These are phyloP conservation scores for Nakazawaea ernobii DNA, from an alignment of 805 yeast species.

Conservation along the genomic window DNA sequence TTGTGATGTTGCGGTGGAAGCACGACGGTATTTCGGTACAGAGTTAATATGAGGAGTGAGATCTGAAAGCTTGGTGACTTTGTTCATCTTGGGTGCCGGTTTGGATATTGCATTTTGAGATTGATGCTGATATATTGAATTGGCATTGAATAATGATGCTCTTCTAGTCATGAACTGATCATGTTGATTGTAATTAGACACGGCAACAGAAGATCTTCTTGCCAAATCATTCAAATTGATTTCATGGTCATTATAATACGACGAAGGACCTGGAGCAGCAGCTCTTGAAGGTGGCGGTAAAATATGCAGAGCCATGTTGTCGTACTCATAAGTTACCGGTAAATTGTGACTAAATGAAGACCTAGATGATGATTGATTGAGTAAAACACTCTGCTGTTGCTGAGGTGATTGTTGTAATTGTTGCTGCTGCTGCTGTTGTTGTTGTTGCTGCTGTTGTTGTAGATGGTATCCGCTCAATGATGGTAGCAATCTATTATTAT, in stretches of 20 bases:
- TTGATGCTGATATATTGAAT: slow-evolving; percentile 11
- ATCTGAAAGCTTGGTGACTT: slow-evolving; percentile 39
- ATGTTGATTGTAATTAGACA: slow-evolving; percentile 1
- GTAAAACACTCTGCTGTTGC: not conserved
- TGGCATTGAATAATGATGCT: slow-evolving; percentile 9
- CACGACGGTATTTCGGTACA: slow-evolving; percentile 67
- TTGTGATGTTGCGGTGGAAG: slow-evolving; percentile 55
- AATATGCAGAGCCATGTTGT: slow-evolving; percentile 11
- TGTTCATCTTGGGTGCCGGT: slow-evolving; percentile 43
- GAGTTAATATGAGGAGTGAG: slow-evolving; percentile 53
- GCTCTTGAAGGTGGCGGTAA: slow-evolving; percentile 26
- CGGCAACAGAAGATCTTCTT: slow-evolving; percentile 11
- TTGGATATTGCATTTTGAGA: not conserved
- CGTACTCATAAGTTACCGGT: slow-evolving; percentile 23
- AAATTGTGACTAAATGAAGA: slow-evolving; percentile 16
- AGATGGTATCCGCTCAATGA: slow-evolving; percentile 2
- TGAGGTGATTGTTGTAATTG: not conserved
- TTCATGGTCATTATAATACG: slow-evolving; percentile 6
- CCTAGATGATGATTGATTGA: slow-evolving; percentile 9
- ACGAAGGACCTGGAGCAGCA: slow-evolving; percentile 9
- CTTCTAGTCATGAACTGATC: slow-evolving; percentile 7
- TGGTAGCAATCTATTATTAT: slow-evolving; percentile 2
- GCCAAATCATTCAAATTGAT: slow-evolving; percentile 1
- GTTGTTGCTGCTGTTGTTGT: not conserved
- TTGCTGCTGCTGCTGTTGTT: slow-evolving; percentile 1